Conservation (phyloP, 345 rosid species). For the Hypericum perforatum region DNA sequence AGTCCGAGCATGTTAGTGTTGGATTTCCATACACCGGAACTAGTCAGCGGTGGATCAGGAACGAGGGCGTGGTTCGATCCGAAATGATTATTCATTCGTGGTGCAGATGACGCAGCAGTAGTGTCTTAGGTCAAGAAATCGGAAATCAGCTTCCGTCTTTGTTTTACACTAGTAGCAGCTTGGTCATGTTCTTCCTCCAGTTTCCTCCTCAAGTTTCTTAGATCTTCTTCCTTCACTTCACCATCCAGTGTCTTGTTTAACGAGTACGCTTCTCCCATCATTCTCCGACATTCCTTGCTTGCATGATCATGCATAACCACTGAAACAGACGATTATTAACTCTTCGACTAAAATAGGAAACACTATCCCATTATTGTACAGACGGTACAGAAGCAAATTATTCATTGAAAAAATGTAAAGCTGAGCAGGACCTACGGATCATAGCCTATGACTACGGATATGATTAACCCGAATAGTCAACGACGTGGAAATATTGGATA, state of each 20-base stretch:
- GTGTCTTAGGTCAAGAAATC: background rate
- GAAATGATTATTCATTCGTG: too few species aligned
- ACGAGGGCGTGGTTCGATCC: too few species aligned
- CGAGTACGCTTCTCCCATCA: conserved; percentile 71
- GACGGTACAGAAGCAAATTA: too few species aligned
- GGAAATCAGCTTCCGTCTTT: conserved; percentile 23
- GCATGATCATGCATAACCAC: conserved; percentile 79
- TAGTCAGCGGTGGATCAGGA: too few species aligned
- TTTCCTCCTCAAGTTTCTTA: conserved; percentile 48
- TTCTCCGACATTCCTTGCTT: conserved; percentile 75
- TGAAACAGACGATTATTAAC: conserved; percentile 19
- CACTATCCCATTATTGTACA: too few species aligned
- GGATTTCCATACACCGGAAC: too few species aligned
- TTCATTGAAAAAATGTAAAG: too few species aligned
- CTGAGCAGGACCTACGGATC: too few species aligned
- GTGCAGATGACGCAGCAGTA: background rate
- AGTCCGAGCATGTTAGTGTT: too few species aligned
- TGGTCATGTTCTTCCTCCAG: conserved; percentile 32
- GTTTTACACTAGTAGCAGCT: conserved; percentile 27
- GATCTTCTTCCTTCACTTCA: conserved; percentile 45
- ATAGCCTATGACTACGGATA: too few species aligned
- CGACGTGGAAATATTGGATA: background rate
- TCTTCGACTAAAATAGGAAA: too few species aligned
- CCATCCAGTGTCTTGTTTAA: conserved; percentile 50
- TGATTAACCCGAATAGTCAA: background rate